Percentiles rank a stretch among this genome's conserved stretches.
Conservation (phyloP, 2,329 filamentous ascomycete species). For the Neospermospora avenae region DNA sequence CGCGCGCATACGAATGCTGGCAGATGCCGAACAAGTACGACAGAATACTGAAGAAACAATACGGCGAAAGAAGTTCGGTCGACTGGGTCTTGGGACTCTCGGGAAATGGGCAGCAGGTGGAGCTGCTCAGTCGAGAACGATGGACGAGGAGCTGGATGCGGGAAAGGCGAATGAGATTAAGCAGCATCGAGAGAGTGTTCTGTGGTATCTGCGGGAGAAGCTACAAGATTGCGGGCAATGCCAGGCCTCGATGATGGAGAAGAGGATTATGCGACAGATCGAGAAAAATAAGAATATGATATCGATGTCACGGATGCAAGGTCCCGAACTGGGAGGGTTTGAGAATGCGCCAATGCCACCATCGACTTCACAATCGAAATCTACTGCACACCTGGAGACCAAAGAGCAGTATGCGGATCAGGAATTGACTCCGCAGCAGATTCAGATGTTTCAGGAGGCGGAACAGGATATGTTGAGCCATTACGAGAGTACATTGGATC, state of each 20-base stretch:
- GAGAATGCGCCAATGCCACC: conserved; percentile 21
- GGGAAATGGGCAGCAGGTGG: conserved; percentile 67
- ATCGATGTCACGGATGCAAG: conserved; percentile 56
- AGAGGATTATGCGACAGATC: conserved; percentile 75
- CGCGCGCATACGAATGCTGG: conserved; percentile 72
- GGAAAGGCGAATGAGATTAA: conserved; percentile 63
- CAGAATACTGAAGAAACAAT: conserved; percentile 71
- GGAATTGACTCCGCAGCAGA: conserved; percentile 73
- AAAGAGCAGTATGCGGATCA: conserved; percentile 30
- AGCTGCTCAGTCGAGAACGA: conserved; percentile 50
- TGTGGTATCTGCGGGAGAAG: conserved; percentile 75
- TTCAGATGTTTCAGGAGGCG: conserved; percentile 90
- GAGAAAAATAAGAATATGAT: conserved; percentile 87
- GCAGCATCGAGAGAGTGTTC: conserved; percentile 73
- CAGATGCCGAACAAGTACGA: conserved; percentile 78
- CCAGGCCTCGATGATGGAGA: conserved; percentile 92
- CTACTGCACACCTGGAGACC: conserved; percentile 21
- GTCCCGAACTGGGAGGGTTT: conserved; percentile 31
- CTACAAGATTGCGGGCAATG: conserved; percentile 73
- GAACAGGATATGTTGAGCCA: conserved; percentile 91
- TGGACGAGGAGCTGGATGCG: conserved; percentile 71
- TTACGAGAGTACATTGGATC: conserved; percentile 89
- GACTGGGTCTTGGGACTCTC: conserved; percentile 58
- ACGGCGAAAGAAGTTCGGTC: conserved; percentile 66
- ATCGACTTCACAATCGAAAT: conserved; percentile 13